Percentiles rank a stretch among this genome's conserved stretches.
phyloP scores from a whole-genome alignment of 2,329 filamentous ascomycete genomes.

The Pseudonectria buxi region DNA sequence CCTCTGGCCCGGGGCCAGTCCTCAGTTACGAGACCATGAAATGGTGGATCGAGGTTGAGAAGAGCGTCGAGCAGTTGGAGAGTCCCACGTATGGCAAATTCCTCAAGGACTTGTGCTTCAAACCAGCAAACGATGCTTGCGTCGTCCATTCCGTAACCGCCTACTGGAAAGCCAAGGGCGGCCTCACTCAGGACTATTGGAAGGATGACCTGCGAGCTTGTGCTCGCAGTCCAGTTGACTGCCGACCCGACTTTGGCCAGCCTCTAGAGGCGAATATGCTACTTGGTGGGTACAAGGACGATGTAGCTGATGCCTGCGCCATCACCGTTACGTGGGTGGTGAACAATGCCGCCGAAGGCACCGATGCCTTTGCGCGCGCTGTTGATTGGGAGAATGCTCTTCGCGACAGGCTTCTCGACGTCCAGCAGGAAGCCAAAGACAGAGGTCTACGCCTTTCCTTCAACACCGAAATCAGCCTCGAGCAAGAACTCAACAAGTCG shows the following conservation, averaged over 20 bases:
- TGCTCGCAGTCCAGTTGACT: constrained; percentile 71
- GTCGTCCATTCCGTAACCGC: constrained; percentile 89
- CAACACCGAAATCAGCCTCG: constrained; percentile 89
- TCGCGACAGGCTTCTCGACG: constrained; percentile 64
- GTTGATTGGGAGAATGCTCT: constrained; percentile 86
- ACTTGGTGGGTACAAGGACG: constrained; percentile 68
- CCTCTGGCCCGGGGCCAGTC: constrained; percentile 63
- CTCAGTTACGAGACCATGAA: constrained; percentile 79
- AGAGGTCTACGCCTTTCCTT: constrained; percentile 85
- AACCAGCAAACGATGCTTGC: constrained; percentile 81
- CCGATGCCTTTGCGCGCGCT: constrained; percentile 61
- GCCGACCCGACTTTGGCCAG: constrained; percentile 82
- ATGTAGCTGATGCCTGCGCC: constrained; percentile 67
- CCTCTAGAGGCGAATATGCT: constrained; percentile 81
- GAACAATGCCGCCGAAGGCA: constrained; percentile 73
- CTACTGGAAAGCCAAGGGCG: constrained; percentile 66
- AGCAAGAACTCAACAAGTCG: constrained; percentile 94
- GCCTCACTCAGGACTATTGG: constrained; percentile 51
- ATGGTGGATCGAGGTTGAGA: constrained; percentile 94
- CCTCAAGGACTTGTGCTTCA: constrained; percentile 85
- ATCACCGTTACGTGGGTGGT: constrained; percentile 94
- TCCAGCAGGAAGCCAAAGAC: constrained; percentile 70
- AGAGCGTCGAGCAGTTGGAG: constrained; percentile 64
- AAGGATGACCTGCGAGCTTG: constrained; percentile 64
- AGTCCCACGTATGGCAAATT: constrained; percentile 61